phyloP scores from a whole-genome alignment of 1,284 basidiomycete genomes.

The Ganoderma leucocontextum region DNA sequence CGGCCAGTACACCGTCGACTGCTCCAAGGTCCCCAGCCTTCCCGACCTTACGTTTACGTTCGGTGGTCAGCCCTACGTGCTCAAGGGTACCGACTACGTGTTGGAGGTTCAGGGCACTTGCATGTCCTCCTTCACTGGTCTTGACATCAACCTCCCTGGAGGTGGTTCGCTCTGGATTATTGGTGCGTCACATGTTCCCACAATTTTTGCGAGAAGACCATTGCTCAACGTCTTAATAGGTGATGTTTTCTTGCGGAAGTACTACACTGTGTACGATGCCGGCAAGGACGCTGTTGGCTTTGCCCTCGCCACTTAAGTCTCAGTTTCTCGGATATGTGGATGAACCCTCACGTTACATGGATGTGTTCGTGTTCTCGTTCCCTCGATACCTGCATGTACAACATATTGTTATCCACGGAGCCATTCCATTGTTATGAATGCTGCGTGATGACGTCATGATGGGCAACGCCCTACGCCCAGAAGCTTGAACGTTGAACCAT shows the following conservation, averaged over 20 bases:
- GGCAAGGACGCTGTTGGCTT: constrained; percentile 89
- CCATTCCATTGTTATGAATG: neutral
- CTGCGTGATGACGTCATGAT: constrained; percentile 19
- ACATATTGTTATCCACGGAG: constrained; percentile 17
- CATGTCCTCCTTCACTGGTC: constrained; percentile 92
- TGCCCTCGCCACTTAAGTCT: constrained; percentile 50
- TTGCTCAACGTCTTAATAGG: constrained; percentile 49
- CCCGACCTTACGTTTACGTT: constrained; percentile 93
- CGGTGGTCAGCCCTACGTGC: constrained; percentile 79
- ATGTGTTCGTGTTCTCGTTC: constrained; percentile 10
- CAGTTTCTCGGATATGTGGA: neutral
- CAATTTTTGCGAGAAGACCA: constrained; percentile 15
- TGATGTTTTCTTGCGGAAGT: constrained; percentile 88
- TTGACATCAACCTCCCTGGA: constrained; percentile 92
- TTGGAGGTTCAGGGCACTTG: constrained; percentile 91
- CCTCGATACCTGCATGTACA: constrained; percentile 34
- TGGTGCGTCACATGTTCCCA: constrained; percentile 60
- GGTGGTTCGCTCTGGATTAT: constrained; percentile 94
- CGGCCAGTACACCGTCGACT: constrained; percentile 94
- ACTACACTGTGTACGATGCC: constrained; percentile 95
- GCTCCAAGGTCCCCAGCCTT: constrained; percentile 81
- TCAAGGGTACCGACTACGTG: constrained; percentile 90
- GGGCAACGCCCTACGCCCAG: neutral
- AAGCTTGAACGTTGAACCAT: constrained; percentile 4
- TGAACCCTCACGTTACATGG: constrained; percentile 11